Percentiles rank a stretch among this genome's conserved stretches.
phyloP scores from a whole-genome alignment of 1,284 basidiomycete species.

The Rhodotorula sp. region DNA sequence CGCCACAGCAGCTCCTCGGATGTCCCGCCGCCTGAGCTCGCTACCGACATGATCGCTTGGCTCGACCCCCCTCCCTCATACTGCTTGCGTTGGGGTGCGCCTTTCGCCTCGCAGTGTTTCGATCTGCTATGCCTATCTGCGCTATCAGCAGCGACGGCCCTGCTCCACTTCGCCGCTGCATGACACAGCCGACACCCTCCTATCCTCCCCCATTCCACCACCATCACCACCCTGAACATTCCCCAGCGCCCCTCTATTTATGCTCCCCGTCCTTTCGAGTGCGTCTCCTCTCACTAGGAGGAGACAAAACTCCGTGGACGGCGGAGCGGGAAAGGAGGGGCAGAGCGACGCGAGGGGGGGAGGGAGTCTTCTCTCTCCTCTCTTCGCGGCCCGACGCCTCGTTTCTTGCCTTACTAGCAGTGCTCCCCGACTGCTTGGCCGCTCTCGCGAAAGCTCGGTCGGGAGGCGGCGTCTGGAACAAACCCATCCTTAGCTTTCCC shows the following conservation, averaged over 20 bases:
- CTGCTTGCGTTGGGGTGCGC: too few relatives aligned
- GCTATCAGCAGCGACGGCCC: not conserved
- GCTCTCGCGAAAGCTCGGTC: slow-evolving; percentile 1
- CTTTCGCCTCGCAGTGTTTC: too few relatives aligned
- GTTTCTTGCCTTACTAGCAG: slow-evolving; percentile 15
- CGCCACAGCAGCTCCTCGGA: too few relatives aligned
- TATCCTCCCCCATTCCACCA: not conserved
- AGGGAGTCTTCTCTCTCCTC: not conserved
- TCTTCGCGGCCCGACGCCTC: slow-evolving; percentile 7
- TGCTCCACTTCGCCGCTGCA: too few relatives aligned
- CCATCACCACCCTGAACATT: not conserved
- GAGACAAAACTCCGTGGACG: not conserved
- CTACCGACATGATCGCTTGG: not conserved
- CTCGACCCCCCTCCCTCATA: not conserved
- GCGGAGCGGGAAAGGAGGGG: slow-evolving; percentile 22
- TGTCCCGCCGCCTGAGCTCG: not conserved
- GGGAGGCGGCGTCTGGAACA: slow-evolving; percentile 14
- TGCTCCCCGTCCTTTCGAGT: slow-evolving; percentile 6
- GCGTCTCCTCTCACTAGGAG: slow-evolving; percentile 4
- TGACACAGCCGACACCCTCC: not conserved
- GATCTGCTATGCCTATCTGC: not conserved
- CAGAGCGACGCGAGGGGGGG: not conserved
- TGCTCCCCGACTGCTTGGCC: slow-evolving; percentile 3
- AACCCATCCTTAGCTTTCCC: too few relatives aligned
- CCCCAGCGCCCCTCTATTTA: slow-evolving; percentile 10